These are phyloP conservation scores for Penicillium salamii DNA, from an alignment of 495 filamentous ascomycete species.

Conservation along the genomic window DNA sequence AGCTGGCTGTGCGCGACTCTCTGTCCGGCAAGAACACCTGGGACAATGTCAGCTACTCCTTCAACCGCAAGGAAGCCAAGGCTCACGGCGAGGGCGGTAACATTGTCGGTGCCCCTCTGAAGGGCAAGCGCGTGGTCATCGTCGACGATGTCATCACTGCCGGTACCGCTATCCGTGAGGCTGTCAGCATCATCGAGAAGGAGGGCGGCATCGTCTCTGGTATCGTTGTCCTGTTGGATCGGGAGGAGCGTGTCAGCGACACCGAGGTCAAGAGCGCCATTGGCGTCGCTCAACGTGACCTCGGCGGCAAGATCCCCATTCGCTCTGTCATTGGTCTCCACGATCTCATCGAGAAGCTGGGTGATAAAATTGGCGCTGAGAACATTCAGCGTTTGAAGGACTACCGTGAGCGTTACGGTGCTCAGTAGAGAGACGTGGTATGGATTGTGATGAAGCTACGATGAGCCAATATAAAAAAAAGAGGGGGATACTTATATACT, in stretches of 20 bases:
- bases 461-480: slow-evolving; percentile 13
- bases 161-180: slow-evolving; percentile 88
- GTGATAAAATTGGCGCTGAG: slow-evolving; percentile 47
- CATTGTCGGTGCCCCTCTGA: slow-evolving; percentile 82
- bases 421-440: slow-evolving; percentile 30
- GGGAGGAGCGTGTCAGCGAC: slow-evolving; percentile 73
- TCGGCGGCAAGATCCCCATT: slow-evolving; percentile 45
- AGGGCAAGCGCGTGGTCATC: slow-evolving; percentile 80
- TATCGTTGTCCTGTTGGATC: slow-evolving; percentile 83
- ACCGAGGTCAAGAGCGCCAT: slow-evolving; percentile 64
- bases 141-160: slow-evolving; percentile 96
- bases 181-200: slow-evolving; percentile 74
- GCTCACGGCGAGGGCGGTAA: slow-evolving; percentile 89
- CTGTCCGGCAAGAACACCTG: slow-evolving; percentile 35
- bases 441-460: slow-evolving; percentile 18
- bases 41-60: slow-evolving; percentile 67
- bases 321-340: slow-evolving; percentile 57
- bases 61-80: slow-evolving; percentile 95
- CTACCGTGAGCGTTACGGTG: slow-evolving; percentile 70
- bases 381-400: slow-evolving; percentile 72
- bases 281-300: slow-evolving; percentile 72
- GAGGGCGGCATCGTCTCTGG: slow-evolving; percentile 81
- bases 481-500: no score
- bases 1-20: slow-evolving; percentile 62
- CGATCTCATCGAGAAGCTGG: slow-evolving; percentile 69